Percentiles rank a stretch among this genome's conserved stretches.
These are phyloP conservation scores for Apiotrichum gamsii DNA, from an alignment of 1,284 basidiomycete genomes.

Conservation along the genomic window DNA sequence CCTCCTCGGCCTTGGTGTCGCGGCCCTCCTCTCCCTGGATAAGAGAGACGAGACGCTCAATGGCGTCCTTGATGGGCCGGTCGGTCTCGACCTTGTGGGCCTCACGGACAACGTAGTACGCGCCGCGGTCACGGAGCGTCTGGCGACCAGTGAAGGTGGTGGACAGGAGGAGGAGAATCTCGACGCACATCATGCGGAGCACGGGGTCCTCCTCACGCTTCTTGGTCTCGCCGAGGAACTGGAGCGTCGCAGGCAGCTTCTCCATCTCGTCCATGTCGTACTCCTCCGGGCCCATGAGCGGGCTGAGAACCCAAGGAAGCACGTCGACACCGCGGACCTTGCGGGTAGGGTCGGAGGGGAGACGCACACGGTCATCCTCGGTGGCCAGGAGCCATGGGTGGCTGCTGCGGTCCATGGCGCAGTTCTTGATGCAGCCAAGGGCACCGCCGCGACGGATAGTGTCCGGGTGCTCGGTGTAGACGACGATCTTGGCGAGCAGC, in stretches of 20 bases:
- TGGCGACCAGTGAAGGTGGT: slow-evolving; percentile 84
- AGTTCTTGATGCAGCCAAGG: slow-evolving; percentile 68
- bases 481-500: slow-evolving; percentile 69
- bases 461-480: slow-evolving; percentile 83
- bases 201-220: slow-evolving; percentile 72
- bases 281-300: slow-evolving; percentile 90
- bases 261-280: slow-evolving; percentile 90
- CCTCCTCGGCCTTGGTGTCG: slow-evolving; percentile 49
- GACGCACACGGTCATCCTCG: slow-evolving; percentile 42
- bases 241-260: slow-evolving; percentile 71
- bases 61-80: slow-evolving; percentile 62
- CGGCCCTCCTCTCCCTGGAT: slow-evolving; percentile 64
- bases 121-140: slow-evolving; percentile 69
- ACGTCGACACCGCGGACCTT: slow-evolving; percentile 72
- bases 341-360: slow-evolving; percentile 38
- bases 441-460: slow-evolving; percentile 79
- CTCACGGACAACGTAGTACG: slow-evolving; percentile 78
- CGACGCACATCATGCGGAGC: slow-evolving; percentile 77
- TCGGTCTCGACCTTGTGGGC: slow-evolving; percentile 74
- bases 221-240: slow-evolving; percentile 82
- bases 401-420: slow-evolving; percentile 43
- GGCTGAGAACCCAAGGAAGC: slow-evolving; percentile 75
- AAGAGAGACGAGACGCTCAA: slow-evolving; percentile 66
- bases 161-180: slow-evolving; percentile 80
- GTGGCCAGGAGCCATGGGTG: slow-evolving; percentile 43